A percentile compares a stretch with the other conserved stretches of the same genome.
Conservation (phyloP, 805 yeast genomes). For the Clavispora fructus region DNA sequence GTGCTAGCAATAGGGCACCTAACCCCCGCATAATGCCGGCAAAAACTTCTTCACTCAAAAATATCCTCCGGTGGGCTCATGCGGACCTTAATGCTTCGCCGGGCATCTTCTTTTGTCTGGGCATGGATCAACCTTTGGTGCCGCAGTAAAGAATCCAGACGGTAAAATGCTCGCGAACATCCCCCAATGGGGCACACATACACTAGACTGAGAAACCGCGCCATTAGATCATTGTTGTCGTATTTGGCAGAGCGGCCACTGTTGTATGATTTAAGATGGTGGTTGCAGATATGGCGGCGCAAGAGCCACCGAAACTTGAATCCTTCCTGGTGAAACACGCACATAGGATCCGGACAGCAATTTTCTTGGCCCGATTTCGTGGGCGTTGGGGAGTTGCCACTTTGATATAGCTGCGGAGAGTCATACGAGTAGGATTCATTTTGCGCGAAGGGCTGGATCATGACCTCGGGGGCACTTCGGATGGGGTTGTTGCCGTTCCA, state of each 20-base stretch:
- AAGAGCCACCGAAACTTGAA: constrained; percentile 10
- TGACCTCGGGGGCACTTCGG: not conserved
- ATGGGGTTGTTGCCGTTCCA: not conserved
- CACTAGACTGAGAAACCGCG: constrained; percentile 9
- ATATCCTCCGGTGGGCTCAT: not conserved
- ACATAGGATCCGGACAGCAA: constrained; percentile 12
- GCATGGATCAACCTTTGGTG: constrained; percentile 5
- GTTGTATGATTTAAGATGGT: constrained; percentile 14
- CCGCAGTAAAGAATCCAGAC: constrained; percentile 15
- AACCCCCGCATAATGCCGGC: not conserved
- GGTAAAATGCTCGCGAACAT: constrained; percentile 15
- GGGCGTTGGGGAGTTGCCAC: not conserved
- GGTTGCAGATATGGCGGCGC: constrained; percentile 15
- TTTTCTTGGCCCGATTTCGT: not conserved
- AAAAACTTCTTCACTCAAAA: not conserved
- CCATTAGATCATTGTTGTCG: not conserved
- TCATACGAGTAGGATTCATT: not conserved
- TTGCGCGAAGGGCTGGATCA: not conserved
- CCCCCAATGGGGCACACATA: constrained; percentile 11
- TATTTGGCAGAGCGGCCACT: not conserved
- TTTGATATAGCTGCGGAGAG: not conserved
- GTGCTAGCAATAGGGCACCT: no score
- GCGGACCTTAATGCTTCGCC: not conserved
- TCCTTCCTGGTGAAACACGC: constrained; percentile 11
- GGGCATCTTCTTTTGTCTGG: not conserved